Base-by-base conservation (phyloP, 768 basidiomycete species). In the Pleurotus djamor region DNA sequence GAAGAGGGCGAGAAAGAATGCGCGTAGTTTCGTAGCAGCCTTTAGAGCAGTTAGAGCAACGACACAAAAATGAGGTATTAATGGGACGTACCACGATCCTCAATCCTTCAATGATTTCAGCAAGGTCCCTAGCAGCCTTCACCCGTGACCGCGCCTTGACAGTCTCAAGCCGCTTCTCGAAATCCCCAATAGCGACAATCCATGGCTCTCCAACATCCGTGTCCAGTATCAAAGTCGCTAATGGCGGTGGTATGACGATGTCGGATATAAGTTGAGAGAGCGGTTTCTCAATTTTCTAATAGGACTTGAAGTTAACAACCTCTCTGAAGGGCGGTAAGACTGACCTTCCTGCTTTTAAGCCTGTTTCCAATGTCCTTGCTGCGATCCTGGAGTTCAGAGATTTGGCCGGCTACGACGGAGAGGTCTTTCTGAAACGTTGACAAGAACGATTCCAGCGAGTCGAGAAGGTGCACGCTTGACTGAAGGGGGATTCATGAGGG, bases 381-480 rank as follows among this genome's bases (percentile, higher is more conserved):
- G 36, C 93, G 82, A 63, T 86, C 84, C 68, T 98, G 97, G 21
- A 99, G 79, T 62, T 98, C 94, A 1, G 93, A 91, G 70, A 99
- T 96, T 70, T 99, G 96, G 3, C 94, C 92, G 2, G 97, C 98
- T 8, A 98, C 97, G 1, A 89, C 88, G 4, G 94, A 91, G 17
- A 99, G 80, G 71, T 99, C 96, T 65, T 82, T 89, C 72, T 98
- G 96, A 68, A 99, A 99, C 0, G 92, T 97, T 2, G 94, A 94
- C 9, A 99, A 81, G 72, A 98, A 98, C 1, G 86, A 81, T 64
- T 97, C 89, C 3, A 99, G 81, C 1, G 93, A 93, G 67, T 94
- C 88, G 56, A 99, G 79, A 16, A 98, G 82, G 60, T 80, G 81
- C 12, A 92, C 83, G 67, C 96, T 96, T 13, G 92, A 89, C 96